Percentiles rank a stretch among this genome's conserved stretches.
Evolutionary conservation across 768 basidiomycete genomes (phyloP).

Genomic region (Lentinula aciculospora): DNA sequence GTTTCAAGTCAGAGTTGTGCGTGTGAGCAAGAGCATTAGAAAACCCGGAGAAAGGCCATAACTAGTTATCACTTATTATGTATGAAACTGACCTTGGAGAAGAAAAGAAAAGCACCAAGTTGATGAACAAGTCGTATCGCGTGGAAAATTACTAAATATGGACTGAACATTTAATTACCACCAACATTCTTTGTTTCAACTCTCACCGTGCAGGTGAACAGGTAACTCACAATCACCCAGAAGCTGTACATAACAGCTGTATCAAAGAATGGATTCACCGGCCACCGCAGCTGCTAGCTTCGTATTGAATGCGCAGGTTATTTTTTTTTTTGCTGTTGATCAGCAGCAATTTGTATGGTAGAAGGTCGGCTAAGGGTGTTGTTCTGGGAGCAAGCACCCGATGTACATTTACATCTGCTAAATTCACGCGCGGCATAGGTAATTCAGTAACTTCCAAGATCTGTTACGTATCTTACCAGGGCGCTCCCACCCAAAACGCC

Average conservation of each 20-base stretch:
- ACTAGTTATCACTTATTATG: not conserved
- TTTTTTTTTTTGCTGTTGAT: not conserved
- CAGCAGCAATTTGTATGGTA: not conserved
- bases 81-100: not conserved
- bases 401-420: conserved; percentile 8
- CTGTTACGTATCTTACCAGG: conserved; percentile 22
- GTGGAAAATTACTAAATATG: not conserved
- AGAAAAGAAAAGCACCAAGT: not conserved
- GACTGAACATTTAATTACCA: not conserved
- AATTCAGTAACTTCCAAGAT: conserved; percentile 8
- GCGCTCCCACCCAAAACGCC: conserved; percentile 14
- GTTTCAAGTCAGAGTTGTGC: not conserved
- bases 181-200: not conserved
- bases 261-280: not conserved
- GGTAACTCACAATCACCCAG: not conserved
- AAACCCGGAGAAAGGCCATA: not conserved
- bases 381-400: not conserved
- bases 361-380: not conserved
- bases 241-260: not conserved
- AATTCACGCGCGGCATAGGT: conserved; percentile 9
- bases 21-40: not conserved
- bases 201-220: not conserved
- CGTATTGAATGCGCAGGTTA: not conserved
- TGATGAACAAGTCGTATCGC: not conserved
- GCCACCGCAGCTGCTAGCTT: not conserved